phyloP scores from a whole-genome alignment of 768 basidiomycete species.

The Lentinula lateritia region DNA sequence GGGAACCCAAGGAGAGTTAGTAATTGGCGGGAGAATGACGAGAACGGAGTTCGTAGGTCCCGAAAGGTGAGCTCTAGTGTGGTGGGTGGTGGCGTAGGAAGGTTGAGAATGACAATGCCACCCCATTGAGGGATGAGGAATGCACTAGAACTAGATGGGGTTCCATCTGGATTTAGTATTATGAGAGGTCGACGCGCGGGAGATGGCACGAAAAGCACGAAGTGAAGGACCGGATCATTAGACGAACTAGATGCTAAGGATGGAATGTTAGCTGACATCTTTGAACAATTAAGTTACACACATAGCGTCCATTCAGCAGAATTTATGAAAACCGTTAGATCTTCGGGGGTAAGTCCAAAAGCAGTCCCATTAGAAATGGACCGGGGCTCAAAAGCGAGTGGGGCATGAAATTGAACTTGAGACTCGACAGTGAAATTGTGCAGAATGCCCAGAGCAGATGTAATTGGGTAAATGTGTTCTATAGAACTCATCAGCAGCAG shows the following conservation, averaged over 20 bases:
- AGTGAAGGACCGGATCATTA: constrained; percentile 91
- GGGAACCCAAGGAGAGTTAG: constrained; percentile 80
- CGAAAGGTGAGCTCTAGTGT: constrained; percentile 31
- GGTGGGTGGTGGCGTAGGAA: constrained; percentile 26
- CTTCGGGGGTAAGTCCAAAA: constrained; percentile 68
- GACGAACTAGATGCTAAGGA: constrained; percentile 81
- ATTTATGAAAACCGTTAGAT: constrained; percentile 91
- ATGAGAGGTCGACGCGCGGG: constrained; percentile 59
- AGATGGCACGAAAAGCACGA: constrained; percentile 85
- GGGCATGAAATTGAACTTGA: constrained; percentile 89
- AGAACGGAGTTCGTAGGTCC: constrained; percentile 50
- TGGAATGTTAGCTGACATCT: constrained; percentile 2
- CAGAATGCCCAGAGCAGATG: constrained; percentile 52
- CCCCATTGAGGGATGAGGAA: constrained; percentile 35
- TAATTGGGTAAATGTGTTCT: constrained; percentile 70
- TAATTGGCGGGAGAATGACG: constrained; percentile 66
- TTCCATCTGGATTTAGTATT: constrained; percentile 28
- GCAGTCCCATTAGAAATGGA: constrained; percentile 27
- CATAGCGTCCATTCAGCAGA: constrained; percentile 95
- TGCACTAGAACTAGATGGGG: constrained; percentile 1
- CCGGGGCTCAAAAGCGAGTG: constrained; percentile 71
- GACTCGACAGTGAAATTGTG: constrained; percentile 95
- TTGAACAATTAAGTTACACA: constrained; percentile 24
- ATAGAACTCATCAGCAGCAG: constrained; percentile 1
- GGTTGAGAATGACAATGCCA: constrained; percentile 76